Evolutionary conservation across 2,329 filamentous ascomycete genomes (phyloP).

Genomic region (Cladobotryum mycophilum): DNA sequence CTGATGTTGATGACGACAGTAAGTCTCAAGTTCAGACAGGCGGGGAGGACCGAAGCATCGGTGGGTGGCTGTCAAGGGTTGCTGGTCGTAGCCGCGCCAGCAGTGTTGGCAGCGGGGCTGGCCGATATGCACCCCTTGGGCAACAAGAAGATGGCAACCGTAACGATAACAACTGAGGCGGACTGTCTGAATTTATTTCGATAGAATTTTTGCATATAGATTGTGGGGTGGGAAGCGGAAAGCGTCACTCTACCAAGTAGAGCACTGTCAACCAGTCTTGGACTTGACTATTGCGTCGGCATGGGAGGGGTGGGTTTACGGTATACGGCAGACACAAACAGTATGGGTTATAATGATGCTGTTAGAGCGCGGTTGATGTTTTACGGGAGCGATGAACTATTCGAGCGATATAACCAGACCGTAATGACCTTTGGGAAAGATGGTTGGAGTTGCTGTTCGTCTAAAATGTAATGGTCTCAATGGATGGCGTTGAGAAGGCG

Average conservation of each 20-base stretch:
- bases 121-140: slow-evolving; percentile 36
- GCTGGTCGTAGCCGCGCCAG: slow-evolving; percentile 34
- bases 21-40: slow-evolving; percentile 34
- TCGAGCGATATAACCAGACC: neutral
- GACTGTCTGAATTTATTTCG: slow-evolving; percentile 15
- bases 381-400: neutral
- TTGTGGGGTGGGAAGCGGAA: slow-evolving; percentile 14
- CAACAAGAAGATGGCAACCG: slow-evolving; percentile 34
- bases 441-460: neutral
- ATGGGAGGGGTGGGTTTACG: neutral
- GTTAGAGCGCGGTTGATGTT: neutral
- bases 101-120: slow-evolving; percentile 33
- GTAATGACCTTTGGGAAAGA: neutral
- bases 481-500: neutral
- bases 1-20: slow-evolving; percentile 48
- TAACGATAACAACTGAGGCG: slow-evolving; percentile 18
- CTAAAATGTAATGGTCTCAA: neutral
- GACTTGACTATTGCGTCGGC: slow-evolving; percentile 1
- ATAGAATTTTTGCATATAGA: slow-evolving; percentile 35
- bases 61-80: slow-evolving; percentile 43
- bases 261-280: neutral
- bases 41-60: slow-evolving; percentile 37
- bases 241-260: neutral
- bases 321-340: no score
- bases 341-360: no score